Evolutionary conservation across 1,139 yeast species (phyloP).

Genomic region (Neolecta irregularis): DNA sequence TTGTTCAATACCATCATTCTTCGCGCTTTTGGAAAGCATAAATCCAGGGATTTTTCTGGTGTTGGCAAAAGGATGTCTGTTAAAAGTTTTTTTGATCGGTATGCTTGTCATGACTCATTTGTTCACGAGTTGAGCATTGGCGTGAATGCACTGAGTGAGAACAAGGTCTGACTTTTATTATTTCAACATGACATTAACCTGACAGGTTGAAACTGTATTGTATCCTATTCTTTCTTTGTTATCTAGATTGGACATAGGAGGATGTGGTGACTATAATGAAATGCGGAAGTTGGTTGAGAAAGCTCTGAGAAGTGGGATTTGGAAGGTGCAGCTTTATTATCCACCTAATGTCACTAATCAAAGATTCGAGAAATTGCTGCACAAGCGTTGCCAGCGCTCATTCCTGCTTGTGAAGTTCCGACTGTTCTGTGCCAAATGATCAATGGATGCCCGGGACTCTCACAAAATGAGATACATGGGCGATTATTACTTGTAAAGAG

Average conservation of each 20-base stretch:
- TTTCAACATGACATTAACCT: slow-evolving; percentile 2
- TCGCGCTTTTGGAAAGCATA: slow-evolving; percentile 49
- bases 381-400: slow-evolving; percentile 43
- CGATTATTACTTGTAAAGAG: slow-evolving; percentile 7
- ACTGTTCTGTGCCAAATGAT: slow-evolving; percentile 7
- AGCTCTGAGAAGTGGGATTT: slow-evolving; percentile 38
- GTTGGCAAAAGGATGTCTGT: slow-evolving; percentile 32
- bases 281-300: slow-evolving; percentile 28
- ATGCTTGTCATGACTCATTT: slow-evolving; percentile 35
- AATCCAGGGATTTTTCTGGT: slow-evolving; percentile 16
- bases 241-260: slow-evolving; percentile 47
- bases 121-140: slow-evolving; percentile 31
- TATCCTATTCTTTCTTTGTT: slow-evolving; percentile 64
- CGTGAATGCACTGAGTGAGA: slow-evolving; percentile 20
- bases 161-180: slow-evolving; percentile 7
- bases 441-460: slow-evolving; percentile 1
- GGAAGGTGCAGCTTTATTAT: slow-evolving; percentile 37
- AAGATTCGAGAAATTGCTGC: slow-evolving; percentile 67
- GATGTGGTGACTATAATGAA: slow-evolving; percentile 28
- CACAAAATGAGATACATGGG: slow-evolving; percentile 13
- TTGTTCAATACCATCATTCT: slow-evolving; percentile 70
- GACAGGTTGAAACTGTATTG: slow-evolving; percentile 19
- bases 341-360: background rate
- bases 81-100: slow-evolving; percentile 51
- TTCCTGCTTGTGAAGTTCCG: slow-evolving; percentile 14